A percentile compares a stretch with the other conserved stretches of the same genome.
phyloP scores from a whole-genome alignment of 2,329 filamentous ascomycete genomes.

The Aspergillus piperis region DNA sequence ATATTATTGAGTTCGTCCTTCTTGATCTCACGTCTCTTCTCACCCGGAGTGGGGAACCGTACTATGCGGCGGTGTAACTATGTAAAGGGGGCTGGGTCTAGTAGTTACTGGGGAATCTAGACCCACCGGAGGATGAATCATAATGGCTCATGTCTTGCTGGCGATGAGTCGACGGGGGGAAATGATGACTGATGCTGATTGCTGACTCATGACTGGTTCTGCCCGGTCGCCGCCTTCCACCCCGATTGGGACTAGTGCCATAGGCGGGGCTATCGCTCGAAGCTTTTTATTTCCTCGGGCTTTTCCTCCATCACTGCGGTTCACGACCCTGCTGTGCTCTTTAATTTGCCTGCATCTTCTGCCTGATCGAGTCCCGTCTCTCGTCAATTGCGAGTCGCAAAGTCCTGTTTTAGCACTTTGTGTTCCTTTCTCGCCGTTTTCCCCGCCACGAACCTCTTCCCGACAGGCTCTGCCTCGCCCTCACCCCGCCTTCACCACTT shows the following conservation, averaged over 20 bases:
- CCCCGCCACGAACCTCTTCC: background rate
- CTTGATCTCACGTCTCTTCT: background rate
- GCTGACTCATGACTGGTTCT: slow-evolving; percentile 14
- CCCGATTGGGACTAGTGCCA: slow-evolving; percentile 22
- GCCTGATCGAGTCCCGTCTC: background rate
- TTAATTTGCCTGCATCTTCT: background rate
- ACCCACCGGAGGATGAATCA: slow-evolving; percentile 10
- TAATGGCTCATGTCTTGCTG: slow-evolving; percentile 16
- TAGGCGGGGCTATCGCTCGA: slow-evolving; percentile 10
- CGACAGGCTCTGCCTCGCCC: background rate
- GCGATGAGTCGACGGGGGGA: slow-evolving; percentile 15
- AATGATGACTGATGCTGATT: slow-evolving; percentile 15
- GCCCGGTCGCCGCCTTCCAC: slow-evolving; percentile 1
- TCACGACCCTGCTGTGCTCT: background rate
- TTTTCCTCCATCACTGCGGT: slow-evolving; percentile 9
- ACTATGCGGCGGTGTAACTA: background rate
- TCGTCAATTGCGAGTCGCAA: background rate
- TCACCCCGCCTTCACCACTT: slow-evolving; percentile 6
- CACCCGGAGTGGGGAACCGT: background rate
- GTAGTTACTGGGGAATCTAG: background rate
- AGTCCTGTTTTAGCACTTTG: background rate
- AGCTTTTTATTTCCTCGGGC: slow-evolving; percentile 13
- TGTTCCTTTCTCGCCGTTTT: background rate
- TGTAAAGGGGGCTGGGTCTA: too few species aligned
- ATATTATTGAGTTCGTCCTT: background rate